Evolutionary conservation across 768 basidiomycete genomes (phyloP).

Genomic region (Pulveroboletus sp.): DNA sequence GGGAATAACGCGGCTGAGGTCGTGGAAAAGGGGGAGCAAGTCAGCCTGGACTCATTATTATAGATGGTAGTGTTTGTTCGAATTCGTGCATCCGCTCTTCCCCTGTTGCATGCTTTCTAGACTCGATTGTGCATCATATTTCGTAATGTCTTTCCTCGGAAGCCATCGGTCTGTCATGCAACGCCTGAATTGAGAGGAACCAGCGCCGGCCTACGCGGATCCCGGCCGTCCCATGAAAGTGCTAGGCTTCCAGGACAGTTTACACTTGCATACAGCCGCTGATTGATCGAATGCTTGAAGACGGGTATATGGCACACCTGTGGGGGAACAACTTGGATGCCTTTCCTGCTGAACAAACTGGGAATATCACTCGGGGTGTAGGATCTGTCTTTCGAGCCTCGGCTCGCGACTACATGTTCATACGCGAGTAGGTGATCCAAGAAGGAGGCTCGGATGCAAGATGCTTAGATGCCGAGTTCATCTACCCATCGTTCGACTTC

Average conservation of each 20-base stretch:
- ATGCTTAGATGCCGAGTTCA: slow-evolving; percentile 44
- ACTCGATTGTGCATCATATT: slow-evolving; percentile 3
- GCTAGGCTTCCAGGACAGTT: neutral
- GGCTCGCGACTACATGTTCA: too few species aligned
- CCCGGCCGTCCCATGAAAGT: too few species aligned
- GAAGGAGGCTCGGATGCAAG: neutral
- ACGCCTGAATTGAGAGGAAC: too few species aligned
- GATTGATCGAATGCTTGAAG: too few species aligned
- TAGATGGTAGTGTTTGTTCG: neutral
- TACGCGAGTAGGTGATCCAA: too few species aligned
- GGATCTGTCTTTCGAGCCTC: too few species aligned
- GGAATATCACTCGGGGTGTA: too few species aligned
- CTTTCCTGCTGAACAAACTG: too few species aligned
- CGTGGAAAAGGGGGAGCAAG: slow-evolving; percentile 29
- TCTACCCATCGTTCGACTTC: slow-evolving; percentile 54
- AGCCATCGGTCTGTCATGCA: too few species aligned
- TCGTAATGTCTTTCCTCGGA: neutral
- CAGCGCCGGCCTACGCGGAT: too few species aligned
- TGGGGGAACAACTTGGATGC: neutral
- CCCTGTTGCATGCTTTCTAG: slow-evolving; percentile 3
- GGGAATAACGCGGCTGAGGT: slow-evolving; percentile 30
- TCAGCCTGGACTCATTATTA: neutral
- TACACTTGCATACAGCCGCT: too few species aligned
- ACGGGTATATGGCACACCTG: neutral
- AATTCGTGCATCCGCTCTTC: neutral